A percentile compares a stretch with the other conserved stretches of the same genome.
phyloP scores from a whole-genome alignment of 2,329 filamentous ascomycete species.

The Pseudogymnoascus verrucosus region DNA sequence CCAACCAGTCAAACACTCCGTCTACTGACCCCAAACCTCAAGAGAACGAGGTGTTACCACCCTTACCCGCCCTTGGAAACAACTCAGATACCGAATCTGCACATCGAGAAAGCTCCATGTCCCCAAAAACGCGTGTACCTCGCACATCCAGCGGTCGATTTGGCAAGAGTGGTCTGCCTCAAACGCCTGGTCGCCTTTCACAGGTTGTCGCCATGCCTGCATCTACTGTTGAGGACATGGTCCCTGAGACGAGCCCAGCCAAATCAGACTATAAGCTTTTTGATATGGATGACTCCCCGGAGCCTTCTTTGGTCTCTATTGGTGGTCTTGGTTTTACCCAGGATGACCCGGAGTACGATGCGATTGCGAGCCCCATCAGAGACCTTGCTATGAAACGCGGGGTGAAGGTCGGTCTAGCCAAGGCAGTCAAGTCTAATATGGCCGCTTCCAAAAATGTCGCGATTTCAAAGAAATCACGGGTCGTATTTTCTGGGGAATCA shows the following conservation, averaged over 20 bases:
- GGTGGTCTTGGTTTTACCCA: slow-evolving; percentile 23
- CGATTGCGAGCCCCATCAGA: neutral
- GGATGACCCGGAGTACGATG: slow-evolving; percentile 14
- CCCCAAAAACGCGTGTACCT: neutral
- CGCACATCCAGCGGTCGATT: neutral
- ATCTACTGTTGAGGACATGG: slow-evolving; percentile 12
- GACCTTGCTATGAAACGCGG: slow-evolving; percentile 2
- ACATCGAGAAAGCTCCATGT: neutral
- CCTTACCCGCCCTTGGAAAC: neutral
- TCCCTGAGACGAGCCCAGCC: slow-evolving; percentile 28
- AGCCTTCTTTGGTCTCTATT: slow-evolving; percentile 7
- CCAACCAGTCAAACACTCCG: neutral
- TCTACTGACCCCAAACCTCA: neutral
- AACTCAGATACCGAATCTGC: neutral
- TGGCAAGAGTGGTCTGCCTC: neutral
- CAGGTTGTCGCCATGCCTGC: neutral
- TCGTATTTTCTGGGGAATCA: neutral
- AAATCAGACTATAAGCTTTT: slow-evolving; percentile 12
- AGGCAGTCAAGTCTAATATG: neutral
- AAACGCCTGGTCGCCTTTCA: neutral
- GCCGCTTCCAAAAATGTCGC: neutral
- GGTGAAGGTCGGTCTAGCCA: neutral
- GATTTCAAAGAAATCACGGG: neutral
- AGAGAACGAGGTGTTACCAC: neutral
- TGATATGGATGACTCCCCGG: slow-evolving; percentile 14